A percentile compares a stretch with the other conserved stretches of the same genome.
Evolutionary conservation across 345 rosid genomes (phyloP).

Genomic region (Eucalyptus coolabah): DNA sequence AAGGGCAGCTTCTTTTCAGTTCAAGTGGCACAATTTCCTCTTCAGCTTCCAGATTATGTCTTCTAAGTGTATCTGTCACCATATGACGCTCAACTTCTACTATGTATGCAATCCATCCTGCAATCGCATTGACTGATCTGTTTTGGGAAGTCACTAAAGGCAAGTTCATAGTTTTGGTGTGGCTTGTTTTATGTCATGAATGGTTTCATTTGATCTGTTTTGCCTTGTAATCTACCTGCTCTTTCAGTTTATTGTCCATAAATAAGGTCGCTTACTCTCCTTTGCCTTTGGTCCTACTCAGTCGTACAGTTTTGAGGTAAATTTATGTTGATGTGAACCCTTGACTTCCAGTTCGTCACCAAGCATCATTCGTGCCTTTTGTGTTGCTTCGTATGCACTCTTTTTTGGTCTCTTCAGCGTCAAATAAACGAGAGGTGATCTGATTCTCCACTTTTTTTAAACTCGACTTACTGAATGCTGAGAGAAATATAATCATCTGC

Average conservation of each 20-base stretch:
- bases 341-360: background rate
- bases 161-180: background rate
- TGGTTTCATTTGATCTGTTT: background rate
- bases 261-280: background rate
- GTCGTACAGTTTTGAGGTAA: background rate
- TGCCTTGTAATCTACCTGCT: background rate
- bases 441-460: background rate
- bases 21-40: constrained; percentile 45
- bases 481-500: too few relatives aligned
- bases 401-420: background rate
- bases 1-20: constrained; percentile 53
- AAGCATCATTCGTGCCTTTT: background rate
- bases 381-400: background rate
- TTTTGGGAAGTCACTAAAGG: background rate
- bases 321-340: background rate
- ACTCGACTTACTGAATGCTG: too few relatives aligned
- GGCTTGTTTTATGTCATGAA: background rate
- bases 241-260: background rate
- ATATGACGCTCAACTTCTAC: background rate
- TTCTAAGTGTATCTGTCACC: constrained; percentile 13
- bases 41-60: constrained; percentile 53
- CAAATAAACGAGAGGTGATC: background rate
- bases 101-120: background rate
- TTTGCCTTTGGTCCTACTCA: background rate
- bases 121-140: background rate